Percentiles rank a stretch among this genome's conserved stretches.
phyloP scores from a whole-genome alignment of 1,139 yeast species.

The Wickerhamomyces sp. region DNA sequence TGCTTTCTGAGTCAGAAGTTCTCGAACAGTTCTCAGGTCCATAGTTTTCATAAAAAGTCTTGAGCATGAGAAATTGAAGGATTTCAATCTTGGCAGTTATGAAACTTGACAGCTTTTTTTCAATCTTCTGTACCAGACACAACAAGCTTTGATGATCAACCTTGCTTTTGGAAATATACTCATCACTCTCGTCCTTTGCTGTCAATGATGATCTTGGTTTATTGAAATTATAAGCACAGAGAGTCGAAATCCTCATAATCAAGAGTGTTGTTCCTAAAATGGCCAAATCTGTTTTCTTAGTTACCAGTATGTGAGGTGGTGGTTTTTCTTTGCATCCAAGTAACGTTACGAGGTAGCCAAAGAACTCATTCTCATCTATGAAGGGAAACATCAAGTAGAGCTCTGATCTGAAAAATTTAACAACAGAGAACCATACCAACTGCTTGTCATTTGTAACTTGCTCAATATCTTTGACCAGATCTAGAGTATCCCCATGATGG shows the following conservation, averaged over 20 bases:
- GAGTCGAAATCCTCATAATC: slow-evolving; percentile 19
- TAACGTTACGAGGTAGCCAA: slow-evolving; percentile 4
- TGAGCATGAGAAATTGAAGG: slow-evolving; percentile 17
- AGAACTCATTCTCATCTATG: slow-evolving; percentile 15
- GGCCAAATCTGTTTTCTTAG: slow-evolving; percentile 15
- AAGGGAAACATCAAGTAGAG: slow-evolving; percentile 14
- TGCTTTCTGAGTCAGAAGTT: slow-evolving; percentile 8
- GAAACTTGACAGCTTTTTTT: slow-evolving; percentile 11
- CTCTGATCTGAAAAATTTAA: slow-evolving; percentile 20
- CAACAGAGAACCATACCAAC: slow-evolving; percentile 20
- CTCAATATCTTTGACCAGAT: not conserved
- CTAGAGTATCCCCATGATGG: too few relatives aligned
- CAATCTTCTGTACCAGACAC: slow-evolving; percentile 11
- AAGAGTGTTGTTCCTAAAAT: slow-evolving; percentile 15
- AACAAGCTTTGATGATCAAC: slow-evolving; percentile 4
- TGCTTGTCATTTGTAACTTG: slow-evolving; percentile 7
- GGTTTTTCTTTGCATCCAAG: slow-evolving; percentile 12
- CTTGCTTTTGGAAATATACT: not conserved
- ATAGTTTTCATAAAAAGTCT: slow-evolving; percentile 10
- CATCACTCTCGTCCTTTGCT: too few relatives aligned
- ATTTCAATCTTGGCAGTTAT: slow-evolving; percentile 11
- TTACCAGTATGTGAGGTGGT: slow-evolving; percentile 6
- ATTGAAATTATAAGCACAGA: slow-evolving; percentile 16
- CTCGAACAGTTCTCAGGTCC: slow-evolving; percentile 22
- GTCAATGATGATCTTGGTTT: slow-evolving; percentile 5